Evolutionary conservation across 2,329 filamentous ascomycete species (phyloP), one percentile per base, ranked within the genome.

Genomic region (Zelopaecilomyces penicillatus): DNA sequence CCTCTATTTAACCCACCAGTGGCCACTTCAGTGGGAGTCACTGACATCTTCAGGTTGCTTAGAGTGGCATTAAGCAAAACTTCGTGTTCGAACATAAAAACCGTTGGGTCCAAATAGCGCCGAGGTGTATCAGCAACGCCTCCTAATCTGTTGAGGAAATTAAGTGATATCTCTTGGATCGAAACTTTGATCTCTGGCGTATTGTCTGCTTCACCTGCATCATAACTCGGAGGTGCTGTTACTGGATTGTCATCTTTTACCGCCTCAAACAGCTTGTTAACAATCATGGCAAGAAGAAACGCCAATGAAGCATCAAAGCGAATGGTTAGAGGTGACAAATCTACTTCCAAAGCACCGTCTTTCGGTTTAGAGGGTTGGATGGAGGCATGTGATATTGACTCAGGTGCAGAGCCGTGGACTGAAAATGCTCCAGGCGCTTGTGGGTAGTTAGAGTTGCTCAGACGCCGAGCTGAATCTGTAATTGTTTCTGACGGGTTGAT

Each of bases 351-450:
- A 11, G 47, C 46, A 41, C 55, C 43, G n/a, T 62, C 58, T 2
- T 41, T 33, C 2, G 43, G 45, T 5, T 33, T 45, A 10, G 45
- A 43, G 39, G 12, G 12, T 32, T 37, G 37, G 10, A 33, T 34
- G 39, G 19, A 12, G 11, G 41, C 27, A 8, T 42, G 36, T 4
- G 41, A 38, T 8, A 26, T 26, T 8, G 39, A 46, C 5, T 27
- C 38, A 26, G 55, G 43, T 12, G 49, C 5, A 7, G 51, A 44
- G 3, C 50, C 52, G 36, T 73, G 61, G 2, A 76, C 63, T 0
- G 79, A 83, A 56, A 83, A 83, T 3, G 80, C 72, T 1, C 80
- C 81, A 2, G 80, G 80, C 3, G 82, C 57, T 53, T 80, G 69
- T 0, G 72, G 70, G n/a, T 68, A 67, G 8, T 66, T 49, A 2